Evolutionary conservation across 2,329 filamentous ascomycete species (phyloP).

Genomic region (Fusarium oligoseptatum): DNA sequence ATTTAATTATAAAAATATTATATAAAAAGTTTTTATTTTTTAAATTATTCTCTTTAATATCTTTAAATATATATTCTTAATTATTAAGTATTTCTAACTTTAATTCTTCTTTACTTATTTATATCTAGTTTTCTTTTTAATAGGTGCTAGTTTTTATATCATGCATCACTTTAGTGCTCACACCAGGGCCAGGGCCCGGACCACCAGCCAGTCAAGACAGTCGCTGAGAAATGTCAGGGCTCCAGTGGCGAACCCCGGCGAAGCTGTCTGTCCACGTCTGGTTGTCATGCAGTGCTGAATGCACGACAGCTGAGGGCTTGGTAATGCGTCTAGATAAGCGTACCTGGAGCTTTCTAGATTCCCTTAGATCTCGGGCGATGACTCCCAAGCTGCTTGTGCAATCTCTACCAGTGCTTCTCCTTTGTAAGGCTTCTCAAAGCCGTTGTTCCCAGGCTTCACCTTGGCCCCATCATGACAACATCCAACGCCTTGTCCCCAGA

Average conservation of each 20-base stretch:
- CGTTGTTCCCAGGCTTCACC: slow-evolving; percentile 23
- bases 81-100: too few species aligned
- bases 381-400: background rate
- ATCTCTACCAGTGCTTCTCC: background rate
- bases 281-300: slow-evolving; percentile 16
- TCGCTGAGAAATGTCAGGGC: slow-evolving; percentile 38
- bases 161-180: background rate
- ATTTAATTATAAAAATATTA: too few species aligned
- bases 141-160: too few species aligned
- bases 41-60: too few species aligned
- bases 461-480: slow-evolving; percentile 30
- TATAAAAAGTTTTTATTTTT: too few species aligned
- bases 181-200: background rate
- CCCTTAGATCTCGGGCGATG: background rate
- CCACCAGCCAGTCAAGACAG: slow-evolving; percentile 32
- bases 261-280: slow-evolving; percentile 27
- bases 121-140: too few species aligned
- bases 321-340: slow-evolving; percentile 1
- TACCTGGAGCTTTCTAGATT: background rate
- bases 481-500: slow-evolving; percentile 36
- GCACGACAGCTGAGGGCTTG: background rate
- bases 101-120: too few species aligned
- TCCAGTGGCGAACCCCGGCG: slow-evolving; percentile 33
- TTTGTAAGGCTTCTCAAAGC: slow-evolving; percentile 10
- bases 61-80: too few species aligned